Base-by-base conservation (phyloP, 176 grass and related monocot genomes). In the Saccharum spontaneum region DNA sequence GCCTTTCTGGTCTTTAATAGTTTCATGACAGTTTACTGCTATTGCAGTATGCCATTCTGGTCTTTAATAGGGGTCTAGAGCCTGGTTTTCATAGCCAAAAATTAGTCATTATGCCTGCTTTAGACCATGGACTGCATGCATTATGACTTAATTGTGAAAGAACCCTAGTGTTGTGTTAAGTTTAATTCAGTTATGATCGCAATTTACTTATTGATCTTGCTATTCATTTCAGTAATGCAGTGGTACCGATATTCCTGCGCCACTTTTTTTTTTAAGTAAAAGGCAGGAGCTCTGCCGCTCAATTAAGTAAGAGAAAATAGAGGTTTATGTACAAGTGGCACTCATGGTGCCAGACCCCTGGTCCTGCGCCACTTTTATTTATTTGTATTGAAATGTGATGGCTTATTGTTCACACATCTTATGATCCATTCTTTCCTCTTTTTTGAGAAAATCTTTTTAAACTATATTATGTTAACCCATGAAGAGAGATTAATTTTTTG, bases 211-310 rank as follows among this genome's bases (percentile, higher is more conserved):
- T 64, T 16, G 28, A 39, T 83, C 26, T 61, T 49, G 49, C 37
- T 68, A 69, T 80, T 74, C 65, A 80, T 80, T 74, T 80, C 34
- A 22, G 15, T 40, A 71, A 79, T 66, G 20, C 45, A 67, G 44
- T 24, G 77, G 57, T 68, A 46, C 10, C 11, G n/a, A 33, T 59
- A 83, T 81, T 45, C 68, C 28, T 28, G 28, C 16, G 11, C 13
- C 7, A 1, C 49, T 88, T 68, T 30, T 73, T 41, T 83, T 79
- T 50, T 28, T n/a, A 28, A 28, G 28, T 28, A 28, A 28, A 28
- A 28, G 28, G 28, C 28, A 28, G 28, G 28, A 28, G 28, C 28
- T 28, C 28, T 28, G 28, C 28, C 28, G 0, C 28, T 28, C 28
- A 28, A 28, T 28, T 28, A 28, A 28, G 28, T 28, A 28, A 28